phyloP scores from a whole-genome alignment of 176 grass and related monocot species.

The Zoysia pacifica region DNA sequence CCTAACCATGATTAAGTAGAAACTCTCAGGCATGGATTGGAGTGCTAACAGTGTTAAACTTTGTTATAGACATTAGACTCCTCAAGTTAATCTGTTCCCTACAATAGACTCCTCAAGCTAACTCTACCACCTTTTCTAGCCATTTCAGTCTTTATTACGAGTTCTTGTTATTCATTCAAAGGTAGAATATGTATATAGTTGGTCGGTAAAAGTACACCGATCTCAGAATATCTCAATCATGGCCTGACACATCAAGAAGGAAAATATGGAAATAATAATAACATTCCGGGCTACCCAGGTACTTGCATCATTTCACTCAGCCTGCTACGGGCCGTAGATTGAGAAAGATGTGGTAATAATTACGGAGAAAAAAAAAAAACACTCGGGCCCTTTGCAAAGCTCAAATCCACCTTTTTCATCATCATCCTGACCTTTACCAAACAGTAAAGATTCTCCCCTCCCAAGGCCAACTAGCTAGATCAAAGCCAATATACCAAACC shows the following conservation, averaged over 20 bases:
- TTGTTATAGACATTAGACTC: not conserved
- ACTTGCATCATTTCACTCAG: conserved; percentile 48
- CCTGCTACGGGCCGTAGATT: conserved; percentile 42
- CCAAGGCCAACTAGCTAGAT: conserved; percentile 24
- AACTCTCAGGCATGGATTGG: not conserved
- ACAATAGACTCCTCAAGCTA: not conserved
- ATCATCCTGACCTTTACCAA: conserved; percentile 53
- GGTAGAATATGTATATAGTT: not conserved
- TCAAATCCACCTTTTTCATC: conserved; percentile 55
- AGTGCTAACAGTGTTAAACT: conserved; percentile 9
- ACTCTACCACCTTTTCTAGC: not conserved
- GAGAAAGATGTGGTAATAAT: conserved; percentile 66
- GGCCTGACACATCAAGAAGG: conserved; percentile 40
- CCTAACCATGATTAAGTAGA: not conserved
- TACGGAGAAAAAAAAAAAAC: conserved; percentile 54
- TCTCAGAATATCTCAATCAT: conserved; percentile 45
- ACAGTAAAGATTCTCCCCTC: conserved; percentile 62
- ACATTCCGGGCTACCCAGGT: conserved; percentile 43
- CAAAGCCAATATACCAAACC: not conserved
- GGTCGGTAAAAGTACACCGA: conserved; percentile 38
- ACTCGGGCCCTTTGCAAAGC: conserved; percentile 64
- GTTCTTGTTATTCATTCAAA: not conserved
- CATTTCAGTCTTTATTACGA: not conserved
- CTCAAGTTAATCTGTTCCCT: conserved; percentile 10
- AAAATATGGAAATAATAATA: conserved; percentile 24